These are phyloP conservation scores for Cicer yamashitae DNA, from an alignment of 306 rosid genomes.

Conservation along the genomic window DNA sequence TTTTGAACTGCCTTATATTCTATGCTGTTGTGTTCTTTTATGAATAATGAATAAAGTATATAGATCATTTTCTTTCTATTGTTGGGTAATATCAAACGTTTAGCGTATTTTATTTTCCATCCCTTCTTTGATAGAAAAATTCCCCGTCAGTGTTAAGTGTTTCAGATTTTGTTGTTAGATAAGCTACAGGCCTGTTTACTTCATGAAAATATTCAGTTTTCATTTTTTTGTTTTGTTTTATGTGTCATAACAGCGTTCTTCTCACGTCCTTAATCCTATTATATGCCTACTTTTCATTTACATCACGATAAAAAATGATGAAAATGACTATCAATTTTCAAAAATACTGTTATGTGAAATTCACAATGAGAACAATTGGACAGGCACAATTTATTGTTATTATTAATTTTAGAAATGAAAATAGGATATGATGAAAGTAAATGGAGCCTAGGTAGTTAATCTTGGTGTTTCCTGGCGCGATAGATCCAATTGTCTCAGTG, in stretches of 20 bases:
- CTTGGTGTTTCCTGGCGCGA: too few species aligned
- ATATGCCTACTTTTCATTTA: not conserved
- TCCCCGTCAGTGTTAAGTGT: slow-evolving; percentile 5
- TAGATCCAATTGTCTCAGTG: too few species aligned
- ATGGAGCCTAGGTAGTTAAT: too few species aligned
- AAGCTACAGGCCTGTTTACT: not conserved
- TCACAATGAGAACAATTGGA: too few species aligned
- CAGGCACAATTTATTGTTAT: too few species aligned
- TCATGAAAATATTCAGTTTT: not conserved
- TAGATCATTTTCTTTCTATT: slow-evolving; percentile 3
- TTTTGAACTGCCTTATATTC: slow-evolving; percentile 19
- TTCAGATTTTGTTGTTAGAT: not conserved
- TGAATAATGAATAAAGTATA: slow-evolving; percentile 6
- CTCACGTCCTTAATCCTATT: not conserved
- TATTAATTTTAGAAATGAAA: too few species aligned
- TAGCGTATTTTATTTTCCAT: not conserved
- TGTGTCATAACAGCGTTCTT: not conserved
- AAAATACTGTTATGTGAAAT: too few species aligned
- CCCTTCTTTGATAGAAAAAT: not conserved
- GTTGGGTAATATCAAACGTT: not conserved
- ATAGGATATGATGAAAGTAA: too few species aligned
- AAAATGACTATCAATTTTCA: too few species aligned
- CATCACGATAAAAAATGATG: not conserved
- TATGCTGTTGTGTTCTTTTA: slow-evolving; percentile 4
- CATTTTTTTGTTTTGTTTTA: not conserved